Evolutionary conservation across 345 rosid genomes (phyloP).

Genomic region (Lagerstroemia speciosa): DNA sequence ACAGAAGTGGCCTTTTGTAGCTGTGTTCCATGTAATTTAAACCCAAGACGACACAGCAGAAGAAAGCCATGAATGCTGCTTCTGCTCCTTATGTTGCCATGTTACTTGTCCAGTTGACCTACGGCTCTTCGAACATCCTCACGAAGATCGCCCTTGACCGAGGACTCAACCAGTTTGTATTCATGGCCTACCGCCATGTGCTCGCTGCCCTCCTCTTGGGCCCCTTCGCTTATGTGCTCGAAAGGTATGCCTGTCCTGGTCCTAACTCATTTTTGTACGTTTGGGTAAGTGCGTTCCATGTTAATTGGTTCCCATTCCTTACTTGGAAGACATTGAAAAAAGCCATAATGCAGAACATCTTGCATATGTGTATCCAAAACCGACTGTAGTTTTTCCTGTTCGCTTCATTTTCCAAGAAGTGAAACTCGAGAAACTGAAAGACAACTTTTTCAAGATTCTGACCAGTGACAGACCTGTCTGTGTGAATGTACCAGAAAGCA

Average conservation of each 20-base stretch:
- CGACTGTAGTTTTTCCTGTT: too few relatives aligned
- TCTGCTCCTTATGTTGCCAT: conserved; percentile 24
- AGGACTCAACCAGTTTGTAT: conserved; percentile 32
- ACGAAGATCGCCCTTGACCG: conserved; percentile 27
- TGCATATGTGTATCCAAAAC: too few relatives aligned
- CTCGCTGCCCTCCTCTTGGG: conserved; percentile 26
- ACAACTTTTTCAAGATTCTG: too few relatives aligned
- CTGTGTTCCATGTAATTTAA: background rate
- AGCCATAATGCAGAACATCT: too few relatives aligned
- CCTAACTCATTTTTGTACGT: background rate
- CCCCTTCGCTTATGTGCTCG: conserved; percentile 33
- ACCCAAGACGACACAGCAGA: background rate
- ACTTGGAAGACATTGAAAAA: too few relatives aligned
- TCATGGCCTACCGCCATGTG: conserved; percentile 30
- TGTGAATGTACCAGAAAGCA: conserved; percentile 21
- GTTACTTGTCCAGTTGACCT: conserved; percentile 24
- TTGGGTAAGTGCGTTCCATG: background rate
- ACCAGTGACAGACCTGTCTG: background rate
- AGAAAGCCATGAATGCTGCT: conserved; percentile 14
- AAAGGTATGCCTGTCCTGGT: conserved; percentile 19
- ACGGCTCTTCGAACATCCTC: conserved; percentile 34
- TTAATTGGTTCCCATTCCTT: too few relatives aligned
- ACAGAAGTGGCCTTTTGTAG: background rate
- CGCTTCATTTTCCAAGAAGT: background rate
- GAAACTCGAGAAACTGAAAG: background rate